phyloP scores from a whole-genome alignment of 2,329 filamentous ascomycete species.

The Phoma sp. region DNA sequence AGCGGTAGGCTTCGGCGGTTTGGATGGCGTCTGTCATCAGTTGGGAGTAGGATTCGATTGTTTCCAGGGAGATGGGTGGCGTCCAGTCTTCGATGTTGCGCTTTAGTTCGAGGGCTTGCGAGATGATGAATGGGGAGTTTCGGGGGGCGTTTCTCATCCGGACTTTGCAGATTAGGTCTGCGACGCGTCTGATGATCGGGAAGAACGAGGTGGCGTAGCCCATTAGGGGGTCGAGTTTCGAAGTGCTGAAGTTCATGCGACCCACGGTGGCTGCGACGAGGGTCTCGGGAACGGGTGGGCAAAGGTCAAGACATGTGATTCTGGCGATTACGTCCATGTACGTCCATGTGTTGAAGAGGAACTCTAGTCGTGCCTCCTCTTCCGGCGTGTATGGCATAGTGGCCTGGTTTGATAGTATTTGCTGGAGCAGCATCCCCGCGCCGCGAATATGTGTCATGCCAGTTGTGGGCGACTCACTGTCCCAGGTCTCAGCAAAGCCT shows the following conservation, averaged over 20 bases:
- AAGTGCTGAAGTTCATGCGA: constrained; percentile 8
- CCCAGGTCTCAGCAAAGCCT: constrained; percentile 73
- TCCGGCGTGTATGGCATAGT: constrained; percentile 42
- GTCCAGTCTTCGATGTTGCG: constrained; percentile 66
- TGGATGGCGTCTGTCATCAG: constrained; percentile 68
- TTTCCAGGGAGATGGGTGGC: constrained; percentile 61
- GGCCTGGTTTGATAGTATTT: constrained; percentile 58
- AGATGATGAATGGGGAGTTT: constrained; percentile 66
- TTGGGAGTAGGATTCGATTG: constrained; percentile 65
- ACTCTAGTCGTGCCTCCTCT: constrained; percentile 58
- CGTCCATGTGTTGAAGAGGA: constrained; percentile 72
- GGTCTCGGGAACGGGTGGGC: constrained; percentile 55
- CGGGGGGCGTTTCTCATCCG: constrained; percentile 53
- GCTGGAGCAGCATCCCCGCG: constrained; percentile 66
- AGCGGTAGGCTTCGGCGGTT: constrained; percentile 71
- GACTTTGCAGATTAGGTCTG: constrained; percentile 66
- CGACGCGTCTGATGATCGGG: constrained; percentile 68
- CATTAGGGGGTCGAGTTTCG: constrained; percentile 68
- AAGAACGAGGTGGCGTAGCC: constrained; percentile 70
- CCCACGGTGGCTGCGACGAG: constrained; percentile 34
- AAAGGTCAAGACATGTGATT: constrained; percentile 65
- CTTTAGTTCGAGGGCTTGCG: constrained; percentile 66
- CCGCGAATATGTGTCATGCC: constrained; percentile 70
- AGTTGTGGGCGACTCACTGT: constrained; percentile 65
- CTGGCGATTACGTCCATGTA: constrained; percentile 76